phyloP scores from a whole-genome alignment of 768 basidiomycete species.

The Kockovaella imperatae region DNA sequence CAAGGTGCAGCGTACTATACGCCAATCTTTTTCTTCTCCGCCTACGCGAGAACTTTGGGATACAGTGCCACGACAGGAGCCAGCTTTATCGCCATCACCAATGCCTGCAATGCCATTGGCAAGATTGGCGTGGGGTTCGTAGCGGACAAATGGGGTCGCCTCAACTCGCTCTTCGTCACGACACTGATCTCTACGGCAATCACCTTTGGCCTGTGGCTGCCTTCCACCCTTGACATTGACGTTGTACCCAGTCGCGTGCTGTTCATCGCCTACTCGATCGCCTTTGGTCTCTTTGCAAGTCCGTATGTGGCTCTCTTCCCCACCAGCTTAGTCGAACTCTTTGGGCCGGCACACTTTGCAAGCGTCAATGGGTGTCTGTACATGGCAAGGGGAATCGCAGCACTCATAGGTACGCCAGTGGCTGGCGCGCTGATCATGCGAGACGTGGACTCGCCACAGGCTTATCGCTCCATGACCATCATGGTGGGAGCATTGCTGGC shows the following conservation, averaged over 20 bases:
- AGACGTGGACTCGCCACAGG: no score
- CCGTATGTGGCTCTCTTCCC: conserved; percentile 19
- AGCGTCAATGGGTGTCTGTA: conserved; percentile 17
- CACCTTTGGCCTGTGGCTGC: conserved; percentile 19
- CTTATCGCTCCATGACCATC: no score
- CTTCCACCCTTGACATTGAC: conserved; percentile 6
- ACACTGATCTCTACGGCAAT: conserved; percentile 10
- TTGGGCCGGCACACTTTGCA: conserved; percentile 16
- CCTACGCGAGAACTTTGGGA: conserved; percentile 17
- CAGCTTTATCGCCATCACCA: conserved; percentile 23
- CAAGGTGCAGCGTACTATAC: conserved; percentile 26
- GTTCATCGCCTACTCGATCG: conserved; percentile 17
- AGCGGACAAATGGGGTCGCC: conserved; percentile 20
- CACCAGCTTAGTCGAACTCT: conserved; percentile 14
- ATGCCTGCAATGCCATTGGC: conserved; percentile 27
- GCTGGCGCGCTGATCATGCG: conserved; percentile 16
- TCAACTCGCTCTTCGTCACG: conserved; percentile 16
- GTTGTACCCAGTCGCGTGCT: conserved; percentile 4
- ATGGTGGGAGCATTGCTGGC: no score
- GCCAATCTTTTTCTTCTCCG: conserved; percentile 23
- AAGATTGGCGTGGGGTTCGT: conserved; percentile 24
- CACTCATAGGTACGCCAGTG: conserved; percentile 10
- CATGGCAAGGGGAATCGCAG: conserved; percentile 15
- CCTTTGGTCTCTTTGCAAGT: conserved; percentile 14
- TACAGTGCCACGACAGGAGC: conserved; percentile 11